Conservation (phyloP, 805 yeast genomes). For the Wilhelminamyces savonicus region DNA sequence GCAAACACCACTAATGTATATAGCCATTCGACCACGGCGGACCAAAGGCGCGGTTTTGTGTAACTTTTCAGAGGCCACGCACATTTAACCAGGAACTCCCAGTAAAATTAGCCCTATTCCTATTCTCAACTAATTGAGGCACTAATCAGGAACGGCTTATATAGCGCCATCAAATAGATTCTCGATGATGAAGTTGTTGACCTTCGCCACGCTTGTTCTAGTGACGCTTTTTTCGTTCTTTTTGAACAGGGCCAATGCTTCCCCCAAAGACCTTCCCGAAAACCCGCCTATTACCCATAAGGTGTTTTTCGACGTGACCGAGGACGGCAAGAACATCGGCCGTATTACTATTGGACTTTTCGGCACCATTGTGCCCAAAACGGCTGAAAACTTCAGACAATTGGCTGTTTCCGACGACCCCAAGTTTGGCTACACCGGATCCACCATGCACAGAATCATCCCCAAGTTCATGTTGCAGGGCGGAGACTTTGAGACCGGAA, state of each 20-base stretch:
- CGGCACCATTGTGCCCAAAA: conserved; percentile 77
- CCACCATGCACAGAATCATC: conserved; percentile 70
- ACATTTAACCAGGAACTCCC: too few relatives aligned
- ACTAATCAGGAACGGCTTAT: too few relatives aligned
- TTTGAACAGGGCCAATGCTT: conserved; percentile 5
- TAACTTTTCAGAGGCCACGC: too few relatives aligned
- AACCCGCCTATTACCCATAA: conserved; percentile 62
- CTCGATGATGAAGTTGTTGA: conserved; percentile 9
- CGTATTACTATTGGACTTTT: conserved; percentile 82
- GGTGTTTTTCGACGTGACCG: conserved; percentile 81
- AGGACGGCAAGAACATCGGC: conserved; percentile 74
- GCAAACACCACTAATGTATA: too few relatives aligned
- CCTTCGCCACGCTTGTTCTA: conserved; percentile 6
- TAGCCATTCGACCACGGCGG: too few relatives aligned
- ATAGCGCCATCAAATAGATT: too few relatives aligned
- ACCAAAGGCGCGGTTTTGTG: too few relatives aligned
- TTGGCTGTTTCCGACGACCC: conserved; percentile 60
- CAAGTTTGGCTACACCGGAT: conserved; percentile 53
- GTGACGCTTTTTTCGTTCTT: conserved; percentile 6
- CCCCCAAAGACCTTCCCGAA: conserved; percentile 16
- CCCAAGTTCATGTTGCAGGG: conserved; percentile 79
- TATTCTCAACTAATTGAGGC: too few relatives aligned
- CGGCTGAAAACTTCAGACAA: conserved; percentile 83
- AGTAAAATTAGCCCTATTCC: too few relatives aligned
- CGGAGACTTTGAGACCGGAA: conserved; percentile 72